phyloP scores from a whole-genome alignment of 1,139 yeast species.

The Yamadazyma trypodendri region DNA sequence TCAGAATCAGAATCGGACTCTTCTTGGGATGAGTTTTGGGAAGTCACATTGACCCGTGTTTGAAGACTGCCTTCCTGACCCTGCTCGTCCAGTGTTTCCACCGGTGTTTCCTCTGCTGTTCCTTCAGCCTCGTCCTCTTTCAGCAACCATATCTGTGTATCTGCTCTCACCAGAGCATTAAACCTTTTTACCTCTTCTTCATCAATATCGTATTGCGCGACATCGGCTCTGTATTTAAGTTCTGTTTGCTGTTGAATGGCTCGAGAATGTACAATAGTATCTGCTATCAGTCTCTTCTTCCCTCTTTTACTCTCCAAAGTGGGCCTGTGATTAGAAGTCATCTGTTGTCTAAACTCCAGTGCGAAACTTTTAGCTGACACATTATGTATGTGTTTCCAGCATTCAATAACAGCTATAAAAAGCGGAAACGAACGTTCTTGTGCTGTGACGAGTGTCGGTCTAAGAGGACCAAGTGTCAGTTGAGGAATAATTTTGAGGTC shows the following conservation, averaged over 20 bases:
- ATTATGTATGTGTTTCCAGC: conserved; percentile 52
- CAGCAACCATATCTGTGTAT: too few species aligned
- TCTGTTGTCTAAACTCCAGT: conserved; percentile 18
- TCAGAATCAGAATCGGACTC: conserved; percentile 10
- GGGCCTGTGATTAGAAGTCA: conserved; percentile 92
- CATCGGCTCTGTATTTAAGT: conserved; percentile 57
- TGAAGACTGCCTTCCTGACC: too few species aligned
- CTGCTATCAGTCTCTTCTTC: conserved; percentile 39
- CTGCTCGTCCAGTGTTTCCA: too few species aligned
- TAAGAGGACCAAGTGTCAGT: conserved; percentile 37
- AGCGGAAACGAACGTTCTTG: conserved; percentile 49
- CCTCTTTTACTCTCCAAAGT: conserved; percentile 88
- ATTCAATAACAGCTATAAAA: conserved; percentile 49
- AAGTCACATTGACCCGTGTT: too few species aligned
- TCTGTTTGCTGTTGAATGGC: conserved; percentile 67
- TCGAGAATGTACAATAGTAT: conserved; percentile 63
- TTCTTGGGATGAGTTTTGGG: neutral
- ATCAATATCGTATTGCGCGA: conserved; percentile 16
- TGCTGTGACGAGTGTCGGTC: conserved; percentile 50
- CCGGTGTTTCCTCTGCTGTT: too few species aligned
- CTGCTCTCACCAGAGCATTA: conserved; percentile 3
- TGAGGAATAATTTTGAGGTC: conserved; percentile 28
- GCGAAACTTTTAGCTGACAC: neutral
- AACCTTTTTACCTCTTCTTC: conserved; percentile 27
- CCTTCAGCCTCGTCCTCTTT: too few species aligned